Base-by-base conservation (phyloP, 352 stramenopile genomes). In the Globisporangium acanthophoron region DNA sequence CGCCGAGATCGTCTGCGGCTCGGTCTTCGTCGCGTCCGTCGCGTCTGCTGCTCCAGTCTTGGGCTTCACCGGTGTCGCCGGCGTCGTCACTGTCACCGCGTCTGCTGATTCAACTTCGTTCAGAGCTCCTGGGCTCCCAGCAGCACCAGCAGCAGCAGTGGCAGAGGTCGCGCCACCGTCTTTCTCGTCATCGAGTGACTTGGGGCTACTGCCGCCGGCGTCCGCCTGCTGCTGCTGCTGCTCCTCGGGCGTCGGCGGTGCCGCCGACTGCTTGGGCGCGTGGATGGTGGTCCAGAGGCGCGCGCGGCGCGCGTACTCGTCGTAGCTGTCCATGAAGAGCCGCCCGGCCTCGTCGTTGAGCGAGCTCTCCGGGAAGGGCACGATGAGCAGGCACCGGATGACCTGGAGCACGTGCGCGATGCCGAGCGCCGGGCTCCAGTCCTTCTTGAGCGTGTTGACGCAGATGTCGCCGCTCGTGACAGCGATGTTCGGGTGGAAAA, bases 401-500 rank as follows among this genome's bases (percentile, higher is more conserved):
- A 99, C 96, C 62, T 95, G 86, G 56, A 99, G 80, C 31, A 99
- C 94, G 65, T 99, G 97, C 39, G 86, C 83, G 53, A 99, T 85
- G 20, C 96, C 97, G 3, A 98, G 86, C 39, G 86, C 80, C 15
- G 95, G 69, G 16, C 87, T 94, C 97, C 97, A 99, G 73, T 99
- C 97, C 59, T 95, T 96, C 78, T 99, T 99, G 39, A 99, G 85
- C 35, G 97, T 99, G 70, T 99, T 99, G 24, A 99, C 97, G 66
- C 97, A 99, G 76, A 99, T 99, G 41, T 98, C 97, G 41, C 97
- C 97, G 27, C 91, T 97, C 13, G 80, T 2, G 24, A 27, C 91
- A 21, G 96, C 95, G 21, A 99, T 96, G 75, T 99, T 99, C 0
- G 97, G 97, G 71, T 99, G 97, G 76, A 98, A 99, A 54, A 99